Base-by-base conservation (phyloP, 495 filamentous ascomycete genomes). In the Usnea hakonensis region DNA sequence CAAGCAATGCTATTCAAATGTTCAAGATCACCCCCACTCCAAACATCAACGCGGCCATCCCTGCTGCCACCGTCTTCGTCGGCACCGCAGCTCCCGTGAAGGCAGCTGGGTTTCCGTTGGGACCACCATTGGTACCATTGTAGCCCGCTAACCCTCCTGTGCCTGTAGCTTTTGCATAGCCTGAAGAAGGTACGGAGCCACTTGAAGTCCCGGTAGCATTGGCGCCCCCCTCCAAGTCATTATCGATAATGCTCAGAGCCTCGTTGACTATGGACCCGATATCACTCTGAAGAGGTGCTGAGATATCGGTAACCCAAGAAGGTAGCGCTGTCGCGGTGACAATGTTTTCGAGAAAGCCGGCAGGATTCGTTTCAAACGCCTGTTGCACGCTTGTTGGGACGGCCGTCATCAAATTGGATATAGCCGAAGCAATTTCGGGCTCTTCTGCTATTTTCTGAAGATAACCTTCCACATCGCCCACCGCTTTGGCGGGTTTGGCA, bases 201-300 rank as follows among this genome's bases (percentile, higher is more conserved):
- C 44, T 40, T n/a, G 35, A 38, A 10, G 58, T 2, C 17, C 33
- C 26, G 13, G 35, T 36, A 23, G 14, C 13, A 53, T 40, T 33
- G 28, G 55, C 16, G 36, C 44, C 8, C 21, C 11, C 46, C 17
- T 54, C 19, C 9, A 59, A 32, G 50, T 64, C 62, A 5, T 35
- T n/a, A 54, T 53, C 62, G 11, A 64, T 46, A 36, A 59, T 64
- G 43, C 46, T 64, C 4, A 64, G 41, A 23, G 55, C 62, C 36
- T 55, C 14, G 23, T 64, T 59, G 46, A 64, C 30, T 13, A 64
- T 46, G 33, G 50, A 53, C 9, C 55, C 62, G 16, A 64, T 14
- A 17, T 64, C 35, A n/a, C 37, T 59, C n/a, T 64, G 62, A n/a
- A 59, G 7, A 32, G 62, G 62, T 13, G 62, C 44, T 6, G 62